Conservation (phyloP, 768 basidiomycete genomes). For the Galerina sulciceps region DNA sequence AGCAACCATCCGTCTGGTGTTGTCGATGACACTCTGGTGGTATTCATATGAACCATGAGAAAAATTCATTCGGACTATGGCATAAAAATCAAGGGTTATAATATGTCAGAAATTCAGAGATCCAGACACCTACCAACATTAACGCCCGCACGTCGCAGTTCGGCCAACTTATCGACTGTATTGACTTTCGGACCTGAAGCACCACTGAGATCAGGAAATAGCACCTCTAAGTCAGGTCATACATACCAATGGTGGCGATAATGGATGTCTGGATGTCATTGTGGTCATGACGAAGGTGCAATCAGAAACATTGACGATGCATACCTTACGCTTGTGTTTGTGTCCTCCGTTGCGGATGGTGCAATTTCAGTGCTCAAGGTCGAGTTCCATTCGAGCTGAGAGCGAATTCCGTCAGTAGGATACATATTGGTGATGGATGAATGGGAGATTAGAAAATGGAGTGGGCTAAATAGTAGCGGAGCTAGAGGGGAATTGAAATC, state of each 20-base stretch:
- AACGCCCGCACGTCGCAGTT: slow-evolving; percentile 89
- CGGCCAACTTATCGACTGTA: slow-evolving; percentile 82
- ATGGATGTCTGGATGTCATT: slow-evolving; percentile 78
- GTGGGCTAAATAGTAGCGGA: slow-evolving; percentile 21
- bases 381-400: slow-evolving; percentile 94
- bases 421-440: slow-evolving; percentile 49
- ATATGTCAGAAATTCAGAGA: background rate
- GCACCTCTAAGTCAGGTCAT: slow-evolving; percentile 7
- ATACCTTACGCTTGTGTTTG: slow-evolving; percentile 90
- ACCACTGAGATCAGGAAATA: slow-evolving; percentile 2
- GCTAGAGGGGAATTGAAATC: slow-evolving; percentile 22
- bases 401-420: slow-evolving; percentile 63
- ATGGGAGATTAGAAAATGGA: slow-evolving; percentile 17
- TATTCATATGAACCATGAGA: slow-evolving; percentile 99
- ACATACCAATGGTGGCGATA: slow-evolving; percentile 94
- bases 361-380: slow-evolving; percentile 75
- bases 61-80: slow-evolving; percentile 98
- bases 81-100: background rate
- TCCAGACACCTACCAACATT: slow-evolving; percentile 81
- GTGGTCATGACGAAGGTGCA: slow-evolving; percentile 11
- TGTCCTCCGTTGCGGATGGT: slow-evolving; percentile 73
- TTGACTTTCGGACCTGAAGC: slow-evolving; percentile 90
- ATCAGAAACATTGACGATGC: background rate
- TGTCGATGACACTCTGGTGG: slow-evolving; percentile 99
- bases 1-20: slow-evolving; percentile 85